phyloP scores from a whole-genome alignment of 2,329 filamentous ascomycete species.

The Myriangium duriaei region DNA sequence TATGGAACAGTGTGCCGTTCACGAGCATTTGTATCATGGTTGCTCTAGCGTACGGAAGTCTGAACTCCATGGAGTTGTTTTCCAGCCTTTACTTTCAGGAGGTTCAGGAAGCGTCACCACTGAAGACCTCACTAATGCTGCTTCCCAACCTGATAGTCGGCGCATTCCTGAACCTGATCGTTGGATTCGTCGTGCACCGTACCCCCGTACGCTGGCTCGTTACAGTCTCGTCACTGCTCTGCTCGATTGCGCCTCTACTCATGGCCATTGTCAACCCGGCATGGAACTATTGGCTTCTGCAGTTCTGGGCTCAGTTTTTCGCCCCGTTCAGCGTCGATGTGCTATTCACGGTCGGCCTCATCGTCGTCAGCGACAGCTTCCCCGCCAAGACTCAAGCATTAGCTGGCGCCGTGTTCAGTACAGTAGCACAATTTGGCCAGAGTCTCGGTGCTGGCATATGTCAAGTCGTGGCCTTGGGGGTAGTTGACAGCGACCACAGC shows the following conservation, averaged over 20 bases:
- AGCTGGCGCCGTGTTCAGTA: slow-evolving; percentile 51
- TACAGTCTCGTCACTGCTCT: neutral
- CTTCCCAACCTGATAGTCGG: neutral
- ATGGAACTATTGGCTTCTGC: neutral
- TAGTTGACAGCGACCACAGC: neutral
- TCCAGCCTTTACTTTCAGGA: neutral
- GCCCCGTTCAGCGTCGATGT: slow-evolving; percentile 27
- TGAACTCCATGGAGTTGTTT: neutral
- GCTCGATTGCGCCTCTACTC: neutral
- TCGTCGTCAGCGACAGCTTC: slow-evolving; percentile 44
- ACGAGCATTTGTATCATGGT: slow-evolving; percentile 33
- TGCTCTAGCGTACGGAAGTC: slow-evolving; percentile 21
- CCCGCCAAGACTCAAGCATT: slow-evolving; percentile 45
- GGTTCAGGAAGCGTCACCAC: neutral
- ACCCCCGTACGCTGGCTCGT: neutral
- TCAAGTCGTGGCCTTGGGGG: neutral
- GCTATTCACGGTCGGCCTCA: slow-evolving; percentile 44
- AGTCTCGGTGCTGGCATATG: neutral
- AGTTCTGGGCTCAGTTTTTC: neutral
- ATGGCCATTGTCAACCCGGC: neutral
- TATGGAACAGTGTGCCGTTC: slow-evolving; percentile 46
- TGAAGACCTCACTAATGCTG: neutral
- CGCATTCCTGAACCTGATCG: neutral
- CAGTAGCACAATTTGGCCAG: slow-evolving; percentile 41
- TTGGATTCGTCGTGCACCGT: neutral